Evolutionary conservation across 2,329 filamentous ascomycete genomes (phyloP), one percentile per base, ranked within the genome.

Genomic region (Penicillium sp.): DNA sequence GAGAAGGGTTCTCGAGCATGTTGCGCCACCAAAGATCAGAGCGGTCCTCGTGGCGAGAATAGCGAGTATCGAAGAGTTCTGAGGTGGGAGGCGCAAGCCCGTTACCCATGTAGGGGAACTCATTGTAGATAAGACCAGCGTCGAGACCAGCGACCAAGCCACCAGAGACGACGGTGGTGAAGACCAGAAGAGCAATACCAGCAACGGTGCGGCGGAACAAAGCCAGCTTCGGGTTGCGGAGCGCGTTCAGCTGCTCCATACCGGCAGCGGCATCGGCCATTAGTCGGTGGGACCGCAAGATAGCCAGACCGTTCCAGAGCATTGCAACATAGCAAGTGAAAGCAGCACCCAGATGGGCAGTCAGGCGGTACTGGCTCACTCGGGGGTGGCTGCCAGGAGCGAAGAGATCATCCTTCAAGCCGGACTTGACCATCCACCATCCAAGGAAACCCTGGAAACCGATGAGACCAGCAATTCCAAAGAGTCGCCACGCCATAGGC

Each of bases 371-470:
- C 76, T 99, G 94, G 58, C 88, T 93, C 47, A 99, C 94, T 55
- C 94, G 86, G 0, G 94, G 94, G 73, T 96, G 91, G 53, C 88
- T 89, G 11, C 92, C 94, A 2, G 91, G 89, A 18, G 90, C 90
- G 70, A 99, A 97, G 27, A 99, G 83, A 72, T 99, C 94, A 71
- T 97, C 94, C 72, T 93, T 95, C 59, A 99, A 81, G 1, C 94
- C 94, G 10, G 90, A 95, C 76, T 95, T 95, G 65, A 99, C 94
- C 94, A 99, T 99, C 92, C 94, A 99, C 94, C 94, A 99, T 51
- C 94, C 94, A 60, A 99, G 87, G 67, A 94, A 85, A 43, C 94
- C 94, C 74, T 99, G 94, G 74, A 96, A 94, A 51, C 91, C 94
- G 67, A 99, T 97, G 65, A 97, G 81, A 46, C 83, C 85, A 42